Evolutionary conservation across 768 basidiomycete species (phyloP), one percentile per base, ranked within the genome.

Genomic region (Lyophyllum semitale): DNA sequence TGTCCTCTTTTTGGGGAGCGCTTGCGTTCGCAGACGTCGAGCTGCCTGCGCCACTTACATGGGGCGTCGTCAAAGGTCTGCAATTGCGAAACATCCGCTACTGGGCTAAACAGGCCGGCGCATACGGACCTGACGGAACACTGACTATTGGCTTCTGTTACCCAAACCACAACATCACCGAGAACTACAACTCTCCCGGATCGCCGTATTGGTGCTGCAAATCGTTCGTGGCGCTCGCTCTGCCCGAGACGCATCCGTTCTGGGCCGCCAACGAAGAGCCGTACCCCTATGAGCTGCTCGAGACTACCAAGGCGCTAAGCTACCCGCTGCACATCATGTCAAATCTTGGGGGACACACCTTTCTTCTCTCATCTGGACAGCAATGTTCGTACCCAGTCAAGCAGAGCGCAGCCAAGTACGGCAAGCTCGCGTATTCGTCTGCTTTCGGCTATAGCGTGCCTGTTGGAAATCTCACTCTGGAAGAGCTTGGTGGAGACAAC

Each of bases 151-250:
- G 88, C 2, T 89, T 77, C 64, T 72, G 74, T 44, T 89, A 88
- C 61, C 87, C 86, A 27, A 88, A 88, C 62, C 84, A 83, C 70
- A 86, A 86, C 66, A 84, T 89, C 75, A 87, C 83, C 13, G 85
- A 91, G 66, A 89, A 88, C 69, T 90, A 92, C 74, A 90, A 91
- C 66, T 87, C 87, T 4, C 83, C 84, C 17, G 88, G 88, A 18
- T 89, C 87, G 23, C 85, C 87, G 2, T 92, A 91, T 70, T 91
- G 89, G 89, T 87, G 84, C 64, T 89, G 87, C 74, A 89, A 90
- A 64, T 84, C 87, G 1, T 91, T 92, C 68, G 75, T 86, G 35
- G 68, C 85, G 6, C 80, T 91, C 15, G 75, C 87, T 6, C 76
- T 89, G 3, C 82, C 87, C 1, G 77, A 81, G 15, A 73, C 77